Evolutionary conservation across 2,329 filamentous ascomycete species (phyloP).

Genomic region (Colletotrichum sp.): DNA sequence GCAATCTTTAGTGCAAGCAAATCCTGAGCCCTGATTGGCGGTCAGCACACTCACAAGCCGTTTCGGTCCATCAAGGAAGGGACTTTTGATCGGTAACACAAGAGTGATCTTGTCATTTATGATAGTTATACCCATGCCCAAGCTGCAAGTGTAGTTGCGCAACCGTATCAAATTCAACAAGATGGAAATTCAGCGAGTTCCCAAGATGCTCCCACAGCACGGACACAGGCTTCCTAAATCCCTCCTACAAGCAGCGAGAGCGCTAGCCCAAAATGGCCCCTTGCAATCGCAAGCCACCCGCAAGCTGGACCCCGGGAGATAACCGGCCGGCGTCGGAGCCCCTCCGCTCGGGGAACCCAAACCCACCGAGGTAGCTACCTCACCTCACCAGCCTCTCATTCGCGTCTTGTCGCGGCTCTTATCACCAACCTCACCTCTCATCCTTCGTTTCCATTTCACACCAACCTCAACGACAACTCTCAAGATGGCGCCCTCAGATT

Average conservation of each 20-base stretch:
- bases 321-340: conserved; percentile 18
- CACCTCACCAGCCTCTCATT: neutral
- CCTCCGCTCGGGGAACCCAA: conserved; percentile 2
- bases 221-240: accelerated
- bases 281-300: neutral
- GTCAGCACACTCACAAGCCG: accelerated
- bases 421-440: neutral
- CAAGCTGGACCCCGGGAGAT: neutral
- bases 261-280: neutral
- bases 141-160: no score
- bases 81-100: no score
- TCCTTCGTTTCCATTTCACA: neutral
- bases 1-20: no score
- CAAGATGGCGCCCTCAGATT: neutral
- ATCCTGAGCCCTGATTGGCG: neutral
- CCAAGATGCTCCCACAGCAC: neutral
- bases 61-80: accelerated
- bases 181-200: neutral
- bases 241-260: neutral
- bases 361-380: neutral
- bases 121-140: no score
- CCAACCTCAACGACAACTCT: neutral
- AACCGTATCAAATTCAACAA: neutral
- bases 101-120: no score
- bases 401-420: neutral